Conservation (phyloP, 306 rosid genomes). For the Gleditsia sinensis region DNA sequence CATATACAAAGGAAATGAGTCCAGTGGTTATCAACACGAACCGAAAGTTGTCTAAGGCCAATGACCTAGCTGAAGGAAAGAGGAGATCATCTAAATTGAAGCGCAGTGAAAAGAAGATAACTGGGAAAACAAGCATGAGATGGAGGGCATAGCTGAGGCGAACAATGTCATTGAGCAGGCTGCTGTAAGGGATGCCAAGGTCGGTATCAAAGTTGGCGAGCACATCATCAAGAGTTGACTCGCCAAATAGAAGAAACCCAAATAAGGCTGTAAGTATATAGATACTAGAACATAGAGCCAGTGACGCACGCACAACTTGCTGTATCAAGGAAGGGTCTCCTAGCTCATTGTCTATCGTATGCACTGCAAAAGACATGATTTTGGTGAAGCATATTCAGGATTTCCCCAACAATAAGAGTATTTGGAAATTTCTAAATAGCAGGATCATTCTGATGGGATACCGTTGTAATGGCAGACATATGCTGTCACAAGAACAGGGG, state of each 20-base stretch:
- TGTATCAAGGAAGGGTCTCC: constrained; percentile 56
- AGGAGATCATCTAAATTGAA: constrained; percentile 56
- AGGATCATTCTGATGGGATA: constrained; percentile 31
- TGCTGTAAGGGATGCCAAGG: constrained; percentile 66
- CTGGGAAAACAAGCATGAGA: constrained; percentile 74
- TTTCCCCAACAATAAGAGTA: not conserved
- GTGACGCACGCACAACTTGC: constrained; percentile 56
- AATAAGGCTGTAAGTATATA: constrained; percentile 65
- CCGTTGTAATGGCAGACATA: constrained; percentile 78
- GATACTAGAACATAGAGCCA: constrained; percentile 56
- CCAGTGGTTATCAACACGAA: constrained; percentile 52
- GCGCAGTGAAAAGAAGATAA: constrained; percentile 65
- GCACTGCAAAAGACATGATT: constrained; percentile 52
- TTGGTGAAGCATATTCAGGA: constrained; percentile 15
- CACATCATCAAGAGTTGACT: constrained; percentile 65
- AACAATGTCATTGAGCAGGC: constrained; percentile 56
- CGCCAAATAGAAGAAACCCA: constrained; percentile 69
- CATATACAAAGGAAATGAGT: constrained; percentile 48
- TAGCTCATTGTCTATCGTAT: constrained; percentile 62
- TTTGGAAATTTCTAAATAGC: not conserved
- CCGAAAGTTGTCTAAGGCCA: constrained; percentile 40
- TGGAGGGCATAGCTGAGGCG: constrained; percentile 74
- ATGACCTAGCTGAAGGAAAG: constrained; percentile 54
- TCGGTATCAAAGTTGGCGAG: constrained; percentile 70
- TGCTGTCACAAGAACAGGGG: constrained; percentile 75